Base-by-base conservation (phyloP, 192 early-diverging fungal species). In the Pilaira anomala region DNA sequence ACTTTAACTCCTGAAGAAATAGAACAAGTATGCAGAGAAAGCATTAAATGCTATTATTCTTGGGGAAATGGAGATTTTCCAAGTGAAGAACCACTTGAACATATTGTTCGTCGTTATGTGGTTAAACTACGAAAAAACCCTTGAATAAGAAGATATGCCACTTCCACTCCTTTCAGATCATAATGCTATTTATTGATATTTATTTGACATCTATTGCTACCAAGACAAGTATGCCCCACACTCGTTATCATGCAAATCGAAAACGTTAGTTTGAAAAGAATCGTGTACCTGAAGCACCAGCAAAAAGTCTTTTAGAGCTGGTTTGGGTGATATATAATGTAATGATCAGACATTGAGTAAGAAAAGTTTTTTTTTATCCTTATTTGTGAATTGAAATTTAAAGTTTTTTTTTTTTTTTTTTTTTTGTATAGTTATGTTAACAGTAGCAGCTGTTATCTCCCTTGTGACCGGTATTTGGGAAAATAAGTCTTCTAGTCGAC, bases 401-500 rank as follows among this genome's bases (percentile, higher is more conserved):
- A 0, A 13, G 12, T 40, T 21, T 9, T 44, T 55, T 44, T n/a
- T 9, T 25, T 33, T 57, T 22, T 57, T 21, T 8, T 21, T 19
- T 16, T 14, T 16, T 26, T 16, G 24, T 36, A 56, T 91, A 82
- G 87, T 96, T 53, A 82, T 96, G 75, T 74, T 98, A 66, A 89
- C 85, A 29, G 82, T 92, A 54, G 96, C 96, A 26, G 85, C 94
- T 22, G 63, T 86, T 19, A 83, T 95, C 6, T 93, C 92, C 26
- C 75, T 97, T 48, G 85, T 83, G 18, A 82, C 96, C 51, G 94
- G 94, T 39, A 76, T 96, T 65, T 95, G 93, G 71, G 86, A 95
- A 80, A 87, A 89, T 75, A 70, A 79, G 48, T 76, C 81, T 55
- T 73, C 85, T 67, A 74, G 78, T 49, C 83, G 88, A 71, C 71